Conservation (phyloP, 169 alveolate genomes). For the Babesia sp. region DNA sequence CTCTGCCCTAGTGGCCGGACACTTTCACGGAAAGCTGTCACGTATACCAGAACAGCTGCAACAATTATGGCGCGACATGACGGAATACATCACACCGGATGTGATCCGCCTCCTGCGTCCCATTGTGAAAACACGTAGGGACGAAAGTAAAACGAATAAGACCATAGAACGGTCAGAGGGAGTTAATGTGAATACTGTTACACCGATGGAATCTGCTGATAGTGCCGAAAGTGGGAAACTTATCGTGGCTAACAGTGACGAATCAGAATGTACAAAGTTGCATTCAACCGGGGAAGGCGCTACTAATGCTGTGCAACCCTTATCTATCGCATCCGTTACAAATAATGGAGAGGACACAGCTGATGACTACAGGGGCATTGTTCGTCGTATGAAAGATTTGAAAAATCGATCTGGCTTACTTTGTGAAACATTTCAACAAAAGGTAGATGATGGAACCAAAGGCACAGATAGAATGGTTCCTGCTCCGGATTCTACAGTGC, state of each 20-base stretch:
- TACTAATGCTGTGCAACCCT: too few relatives aligned
- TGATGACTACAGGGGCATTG: constrained; percentile 4
- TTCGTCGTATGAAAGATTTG: neutral
- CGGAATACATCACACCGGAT: constrained; percentile 35
- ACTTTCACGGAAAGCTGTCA: constrained; percentile 35
- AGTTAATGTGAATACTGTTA: too few relatives aligned
- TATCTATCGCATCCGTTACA: too few relatives aligned
- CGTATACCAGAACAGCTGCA: constrained; percentile 25
- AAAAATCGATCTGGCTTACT: neutral
- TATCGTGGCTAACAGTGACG: too few relatives aligned
- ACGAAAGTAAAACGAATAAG: too few relatives aligned
- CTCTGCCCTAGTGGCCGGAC: constrained; percentile 35
- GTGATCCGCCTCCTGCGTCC: constrained; percentile 51
- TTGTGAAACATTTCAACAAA: neutral
- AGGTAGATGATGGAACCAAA: neutral
- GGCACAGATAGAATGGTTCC: neutral
- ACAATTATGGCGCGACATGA: constrained; percentile 44
- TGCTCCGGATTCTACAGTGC: too few relatives aligned
- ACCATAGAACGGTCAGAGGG: too few relatives aligned
- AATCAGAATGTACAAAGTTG: too few relatives aligned
- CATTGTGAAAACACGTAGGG: constrained; percentile 8
- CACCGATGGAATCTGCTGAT: too few relatives aligned
- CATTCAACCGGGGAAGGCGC: too few relatives aligned
- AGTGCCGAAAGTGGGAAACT: too few relatives aligned
- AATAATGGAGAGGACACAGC: constrained; percentile 20